phyloP scores from a whole-genome alignment of 306 rosid species.

The Echinosophora koreensis region DNA sequence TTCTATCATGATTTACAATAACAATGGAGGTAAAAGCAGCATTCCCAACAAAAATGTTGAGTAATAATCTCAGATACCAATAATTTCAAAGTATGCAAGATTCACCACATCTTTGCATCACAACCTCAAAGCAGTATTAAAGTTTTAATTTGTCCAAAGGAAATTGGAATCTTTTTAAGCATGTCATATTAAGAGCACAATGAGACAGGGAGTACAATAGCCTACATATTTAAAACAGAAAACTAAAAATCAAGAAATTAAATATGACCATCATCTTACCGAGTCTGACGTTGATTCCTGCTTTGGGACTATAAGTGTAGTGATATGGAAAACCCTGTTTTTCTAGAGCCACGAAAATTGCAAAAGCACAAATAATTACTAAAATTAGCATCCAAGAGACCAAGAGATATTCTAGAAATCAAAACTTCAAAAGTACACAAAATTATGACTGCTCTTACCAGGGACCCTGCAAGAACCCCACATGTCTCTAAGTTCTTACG shows the following conservation, averaged over 20 bases:
- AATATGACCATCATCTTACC: constrained; percentile 62
- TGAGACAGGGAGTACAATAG: neutral
- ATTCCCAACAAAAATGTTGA: constrained; percentile 23
- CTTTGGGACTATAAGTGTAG: constrained; percentile 95
- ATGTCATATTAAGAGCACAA: constrained; percentile 1
- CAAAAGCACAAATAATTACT: constrained; percentile 46
- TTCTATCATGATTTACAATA: constrained; percentile 33
- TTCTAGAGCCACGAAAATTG: constrained; percentile 69
- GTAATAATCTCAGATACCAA: constrained; percentile 23
- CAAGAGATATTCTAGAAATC: constrained; percentile 38
- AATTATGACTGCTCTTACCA: constrained; percentile 65
- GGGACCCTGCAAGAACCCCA: constrained; percentile 94
- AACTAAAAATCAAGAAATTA: constrained; percentile 27
- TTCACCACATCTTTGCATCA: constrained; percentile 6
- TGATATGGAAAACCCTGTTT: constrained; percentile 93
- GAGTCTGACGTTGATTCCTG: constrained; percentile 98
- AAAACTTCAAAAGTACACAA: constrained; percentile 34
- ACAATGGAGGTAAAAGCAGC: constrained; percentile 19
- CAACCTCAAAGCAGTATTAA: constrained; percentile 34
- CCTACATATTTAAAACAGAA: constrained; percentile 30
- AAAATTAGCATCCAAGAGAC: constrained; percentile 42
- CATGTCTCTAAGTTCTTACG: constrained; percentile 89
- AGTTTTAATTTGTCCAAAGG: constrained; percentile 11
- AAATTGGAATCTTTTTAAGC: constrained; percentile 10
- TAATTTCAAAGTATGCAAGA: constrained; percentile 37